phyloP scores from a whole-genome alignment of 176 grass and related monocot species.

The Bromus sterilis region DNA sequence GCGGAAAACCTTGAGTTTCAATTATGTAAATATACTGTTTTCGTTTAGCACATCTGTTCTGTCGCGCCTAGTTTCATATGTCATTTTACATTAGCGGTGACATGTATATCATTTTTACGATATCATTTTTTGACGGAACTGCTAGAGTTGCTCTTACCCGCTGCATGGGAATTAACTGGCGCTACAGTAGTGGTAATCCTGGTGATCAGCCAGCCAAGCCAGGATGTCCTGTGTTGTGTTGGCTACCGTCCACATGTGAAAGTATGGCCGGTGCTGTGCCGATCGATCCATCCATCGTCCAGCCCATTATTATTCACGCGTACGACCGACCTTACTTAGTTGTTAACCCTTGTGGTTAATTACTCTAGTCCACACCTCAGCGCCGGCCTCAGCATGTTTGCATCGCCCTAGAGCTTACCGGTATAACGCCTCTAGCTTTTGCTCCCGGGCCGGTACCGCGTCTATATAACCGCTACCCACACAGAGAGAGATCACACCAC shows the following conservation, averaged over 20 bases:
- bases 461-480: conserved; percentile 10
- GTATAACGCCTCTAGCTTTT: neutral
- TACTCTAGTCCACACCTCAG: neutral
- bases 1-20: too few relatives aligned
- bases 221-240: neutral
- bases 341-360: neutral
- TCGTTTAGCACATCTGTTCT: too few relatives aligned
- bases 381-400: neutral
- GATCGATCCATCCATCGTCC: neutral
- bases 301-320: neutral
- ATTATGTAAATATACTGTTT: too few relatives aligned
- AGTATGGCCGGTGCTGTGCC: neutral
- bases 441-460: neutral
- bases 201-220: neutral
- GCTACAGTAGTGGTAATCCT: too few relatives aligned
- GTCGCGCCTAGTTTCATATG: too few relatives aligned
- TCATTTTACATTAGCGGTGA: too few relatives aligned
- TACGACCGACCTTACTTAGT: neutral
- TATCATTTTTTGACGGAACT: too few relatives aligned
- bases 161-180: too few relatives aligned
- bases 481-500: neutral
- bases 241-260: neutral
- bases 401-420: too few relatives aligned
- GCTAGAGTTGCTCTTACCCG: too few relatives aligned
- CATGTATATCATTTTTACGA: too few relatives aligned